Base-by-base conservation (phyloP, 106 monocot genomes). In the Acorus gramineus region DNA sequence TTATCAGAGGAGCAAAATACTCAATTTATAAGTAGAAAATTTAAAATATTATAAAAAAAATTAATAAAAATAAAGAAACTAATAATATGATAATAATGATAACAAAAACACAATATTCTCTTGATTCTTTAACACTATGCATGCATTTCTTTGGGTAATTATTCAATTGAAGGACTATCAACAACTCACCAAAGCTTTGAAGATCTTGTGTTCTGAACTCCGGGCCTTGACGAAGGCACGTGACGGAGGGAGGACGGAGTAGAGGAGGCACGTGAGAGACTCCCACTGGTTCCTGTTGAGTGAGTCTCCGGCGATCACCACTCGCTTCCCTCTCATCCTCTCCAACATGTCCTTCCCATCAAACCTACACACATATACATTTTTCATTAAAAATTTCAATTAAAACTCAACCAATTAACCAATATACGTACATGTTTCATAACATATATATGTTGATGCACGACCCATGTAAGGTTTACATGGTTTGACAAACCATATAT, bases 261-360 rank as follows among this genome's bases (percentile, higher is more conserved):
- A 81, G 65, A 82, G 79, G 49, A 89, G 57, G 58, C 89, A 89
- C 0, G 76, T 11, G 14, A 89, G 72, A 0, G 89, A 89, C 66
- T 89, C 89, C 89, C 89, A 89, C 66, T 81, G 81, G 62, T 89
- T 89, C 56, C 84, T 66, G 11, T 81, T 76, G 28, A 89, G 69
- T 0, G 89, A 89, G 61, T 89, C 89, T 0, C 89, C 89, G 3
- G 81, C 69, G 48, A 89, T 75, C 42, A 71, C 78, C 57, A 84
- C 56, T 6, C 89, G 55, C 62, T 81, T 81, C 53, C 76, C 76
- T 71, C 84, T 75, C 59, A 78, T 14, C 63, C 63, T 74, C 75
- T 83, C 77, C 50, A 87, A 70, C 83, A 80, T 72, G 6, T 62
- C 4, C 2, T 11, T 77, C 13, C 77, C 83, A 45, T 71, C 67